A percentile compares a stretch with the other conserved stretches of the same genome.
Conservation (phyloP, 2,329 filamentous ascomycete species). For the Talaromyces sp. region DNA sequence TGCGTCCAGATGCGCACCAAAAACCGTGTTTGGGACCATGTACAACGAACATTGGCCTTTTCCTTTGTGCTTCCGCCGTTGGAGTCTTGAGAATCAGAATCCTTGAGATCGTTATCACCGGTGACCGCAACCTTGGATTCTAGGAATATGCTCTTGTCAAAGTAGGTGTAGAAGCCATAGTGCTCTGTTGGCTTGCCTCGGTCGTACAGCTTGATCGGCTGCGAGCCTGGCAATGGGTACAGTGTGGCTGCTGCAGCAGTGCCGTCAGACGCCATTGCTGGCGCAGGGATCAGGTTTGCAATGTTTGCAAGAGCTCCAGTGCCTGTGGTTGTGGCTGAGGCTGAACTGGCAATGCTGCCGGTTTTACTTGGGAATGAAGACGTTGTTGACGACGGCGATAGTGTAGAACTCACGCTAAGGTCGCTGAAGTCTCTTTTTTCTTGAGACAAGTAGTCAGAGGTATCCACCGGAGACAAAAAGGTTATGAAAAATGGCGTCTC, state of each 20-base stretch:
- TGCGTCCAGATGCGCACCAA: slow-evolving; percentile 59
- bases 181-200: slow-evolving; percentile 75
- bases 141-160: slow-evolving; percentile 78
- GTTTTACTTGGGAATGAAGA: neutral
- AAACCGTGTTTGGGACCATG: slow-evolving; percentile 57
- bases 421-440: neutral
- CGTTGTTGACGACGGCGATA: neutral
- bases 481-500: slow-evolving; percentile 84
- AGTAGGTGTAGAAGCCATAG: slow-evolving; percentile 92
- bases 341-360: neutral
- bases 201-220: slow-evolving; percentile 81
- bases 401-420: neutral
- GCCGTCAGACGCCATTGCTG: slow-evolving; percentile 60
- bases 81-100: slow-evolving; percentile 38
- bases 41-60: slow-evolving; percentile 47
- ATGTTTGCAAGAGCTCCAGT: neutral
- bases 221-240: slow-evolving; percentile 61
- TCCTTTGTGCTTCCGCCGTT: slow-evolving; percentile 45
- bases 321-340: neutral
- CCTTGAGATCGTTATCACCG: slow-evolving; percentile 32
- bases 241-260: slow-evolving; percentile 66
- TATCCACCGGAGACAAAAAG: slow-evolving; percentile 46
- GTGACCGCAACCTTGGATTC: slow-evolving; percentile 48
- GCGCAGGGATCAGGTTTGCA: slow-evolving; percentile 53
- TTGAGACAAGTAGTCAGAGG: neutral